Evolutionary conservation across 2,329 filamentous ascomycete species (phyloP).

Genomic region (Cercospora sesami): DNA sequence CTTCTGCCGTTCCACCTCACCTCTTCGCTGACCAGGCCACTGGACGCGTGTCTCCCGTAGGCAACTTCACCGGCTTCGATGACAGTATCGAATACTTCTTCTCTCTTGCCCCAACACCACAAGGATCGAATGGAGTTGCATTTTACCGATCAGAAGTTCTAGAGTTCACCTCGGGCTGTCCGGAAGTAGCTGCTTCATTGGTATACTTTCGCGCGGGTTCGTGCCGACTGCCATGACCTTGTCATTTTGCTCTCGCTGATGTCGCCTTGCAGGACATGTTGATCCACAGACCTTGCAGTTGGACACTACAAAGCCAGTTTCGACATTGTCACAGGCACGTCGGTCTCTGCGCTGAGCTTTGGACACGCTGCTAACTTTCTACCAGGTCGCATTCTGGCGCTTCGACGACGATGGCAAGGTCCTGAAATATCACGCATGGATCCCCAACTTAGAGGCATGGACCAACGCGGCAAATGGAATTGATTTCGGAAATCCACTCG

Average conservation of each 20-base stretch:
- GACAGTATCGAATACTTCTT: slow-evolving; percentile 51
- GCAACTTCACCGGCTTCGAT: slow-evolving; percentile 47
- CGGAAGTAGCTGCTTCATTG: slow-evolving; percentile 29
- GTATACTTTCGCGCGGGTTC: slow-evolving; percentile 26
- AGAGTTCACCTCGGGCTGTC: slow-evolving; percentile 29
- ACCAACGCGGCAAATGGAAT: slow-evolving; percentile 33
- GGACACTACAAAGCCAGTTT: slow-evolving; percentile 16
- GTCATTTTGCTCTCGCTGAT: not conserved
- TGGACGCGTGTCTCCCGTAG: slow-evolving; percentile 46
- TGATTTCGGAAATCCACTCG: slow-evolving; percentile 32
- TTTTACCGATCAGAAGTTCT: slow-evolving; percentile 32
- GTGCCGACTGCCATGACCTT: not conserved
- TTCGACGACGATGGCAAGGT: slow-evolving; percentile 50
- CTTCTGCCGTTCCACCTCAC: slow-evolving; percentile 41
- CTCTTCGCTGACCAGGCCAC: slow-evolving; percentile 45
- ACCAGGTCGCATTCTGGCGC: slow-evolving; percentile 48
- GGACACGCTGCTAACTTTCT: not conserved
- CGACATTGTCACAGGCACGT: slow-evolving; percentile 23
- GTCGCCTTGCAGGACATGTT: slow-evolving; percentile 6
- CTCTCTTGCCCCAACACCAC: slow-evolving; percentile 42
- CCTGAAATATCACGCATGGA: slow-evolving; percentile 48
- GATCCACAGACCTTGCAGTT: slow-evolving; percentile 16
- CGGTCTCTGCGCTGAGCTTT: not conserved
- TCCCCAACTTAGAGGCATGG: slow-evolving; percentile 47
- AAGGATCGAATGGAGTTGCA: slow-evolving; percentile 28